Percentiles rank a stretch among this genome's conserved stretches.
Evolutionary conservation across 306 rosid genomes (phyloP).

Genomic region (Casuarina glauca): DNA sequence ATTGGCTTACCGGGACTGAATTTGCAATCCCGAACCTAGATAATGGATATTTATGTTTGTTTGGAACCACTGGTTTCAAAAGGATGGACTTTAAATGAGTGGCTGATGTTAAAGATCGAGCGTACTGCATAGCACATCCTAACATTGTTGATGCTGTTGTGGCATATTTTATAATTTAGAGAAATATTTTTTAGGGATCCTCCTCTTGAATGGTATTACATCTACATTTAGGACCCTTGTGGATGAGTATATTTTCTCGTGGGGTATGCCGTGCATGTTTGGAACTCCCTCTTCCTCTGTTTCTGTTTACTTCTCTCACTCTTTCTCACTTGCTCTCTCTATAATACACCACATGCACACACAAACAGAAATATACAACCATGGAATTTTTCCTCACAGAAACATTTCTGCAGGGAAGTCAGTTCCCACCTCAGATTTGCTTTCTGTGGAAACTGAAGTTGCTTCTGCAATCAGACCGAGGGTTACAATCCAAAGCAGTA

Average conservation of each 20-base stretch:
- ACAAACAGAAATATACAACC: not conserved
- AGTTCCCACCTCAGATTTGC: constrained; percentile 10
- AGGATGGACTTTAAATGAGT: not conserved
- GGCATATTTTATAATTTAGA: not conserved
- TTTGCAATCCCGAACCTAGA: not conserved
- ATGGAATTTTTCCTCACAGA: not conserved
- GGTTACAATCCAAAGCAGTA: constrained; percentile 17
- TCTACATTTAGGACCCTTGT: not conserved
- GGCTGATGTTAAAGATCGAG: no score
- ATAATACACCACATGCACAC: not conserved
- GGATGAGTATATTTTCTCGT: not conserved
- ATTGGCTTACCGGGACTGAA: not conserved
- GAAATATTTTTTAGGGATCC: not conserved
- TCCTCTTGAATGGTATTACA: not conserved
- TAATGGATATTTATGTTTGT: not conserved
- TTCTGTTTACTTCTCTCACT: not conserved
- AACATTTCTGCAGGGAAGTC: constrained; percentile 31
- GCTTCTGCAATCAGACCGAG: constrained; percentile 16
- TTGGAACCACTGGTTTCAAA: not conserved
- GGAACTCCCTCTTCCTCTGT: not conserved
- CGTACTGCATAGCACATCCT: not conserved
- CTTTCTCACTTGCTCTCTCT: not conserved
- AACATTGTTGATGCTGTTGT: not conserved
- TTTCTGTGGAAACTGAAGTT: constrained; percentile 18
- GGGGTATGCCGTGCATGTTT: not conserved